Evolutionary conservation across 192 early-diverging fungal species (phyloP).

Genomic region (Lobosporangium transversale): DNA sequence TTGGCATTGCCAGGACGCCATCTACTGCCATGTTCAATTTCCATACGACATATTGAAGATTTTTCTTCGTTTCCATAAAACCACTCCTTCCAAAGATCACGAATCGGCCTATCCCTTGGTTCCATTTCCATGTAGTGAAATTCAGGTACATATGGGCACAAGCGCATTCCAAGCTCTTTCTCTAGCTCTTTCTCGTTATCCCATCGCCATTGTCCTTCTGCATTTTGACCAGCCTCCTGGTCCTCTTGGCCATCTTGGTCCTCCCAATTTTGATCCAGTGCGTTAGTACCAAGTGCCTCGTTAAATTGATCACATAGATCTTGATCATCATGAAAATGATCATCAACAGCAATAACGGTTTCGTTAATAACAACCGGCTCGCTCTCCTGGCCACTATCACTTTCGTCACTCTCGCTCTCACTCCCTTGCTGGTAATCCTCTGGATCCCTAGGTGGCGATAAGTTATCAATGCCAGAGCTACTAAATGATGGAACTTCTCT

Average conservation of each 20-base stretch:
- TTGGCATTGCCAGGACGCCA: background rate
- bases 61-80: background rate
- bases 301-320: slow-evolving; percentile 1
- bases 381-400: background rate
- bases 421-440: background rate
- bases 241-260: too few species aligned
- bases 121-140: background rate
- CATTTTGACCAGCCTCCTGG: too few species aligned
- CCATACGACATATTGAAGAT: background rate
- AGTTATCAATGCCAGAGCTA: background rate
- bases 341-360: background rate
- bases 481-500: background rate
- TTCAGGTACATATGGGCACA: background rate
- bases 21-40: background rate
- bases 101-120: background rate
- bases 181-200: background rate
- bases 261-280: background rate
- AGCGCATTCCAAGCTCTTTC: background rate
- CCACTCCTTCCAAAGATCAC: background rate
- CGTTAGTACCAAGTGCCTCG: background rate
- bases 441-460: background rate
- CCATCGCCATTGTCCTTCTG: background rate
- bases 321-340: background rate
- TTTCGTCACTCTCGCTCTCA: background rate
- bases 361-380: background rate